These are phyloP conservation scores for Epichloe uncinata DNA, from an alignment of 2,329 filamentous ascomycete genomes.

Conservation along the genomic window DNA sequence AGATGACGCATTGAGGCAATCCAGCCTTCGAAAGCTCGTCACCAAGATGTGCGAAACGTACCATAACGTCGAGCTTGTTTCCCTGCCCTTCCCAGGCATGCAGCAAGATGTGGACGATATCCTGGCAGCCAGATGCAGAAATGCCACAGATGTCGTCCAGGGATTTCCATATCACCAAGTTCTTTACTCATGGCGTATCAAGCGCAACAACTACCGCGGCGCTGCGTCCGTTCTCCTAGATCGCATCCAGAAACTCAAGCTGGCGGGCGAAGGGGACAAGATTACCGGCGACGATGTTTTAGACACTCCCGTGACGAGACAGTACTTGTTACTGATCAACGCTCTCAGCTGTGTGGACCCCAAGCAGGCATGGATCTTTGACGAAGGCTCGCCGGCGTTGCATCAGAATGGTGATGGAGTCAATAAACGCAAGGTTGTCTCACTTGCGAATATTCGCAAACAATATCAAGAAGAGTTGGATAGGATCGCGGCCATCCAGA, in stretches of 20 bases:
- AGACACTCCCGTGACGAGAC: slow-evolving; percentile 54
- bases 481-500: slow-evolving; percentile 73
- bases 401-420: slow-evolving; percentile 11
- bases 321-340: slow-evolving; percentile 88
- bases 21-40: slow-evolving; percentile 57
- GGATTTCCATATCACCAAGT: slow-evolving; percentile 80
- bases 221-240: slow-evolving; percentile 50
- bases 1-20: slow-evolving; percentile 56
- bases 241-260: slow-evolving; percentile 47
- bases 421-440: slow-evolving; percentile 63
- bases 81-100: slow-evolving; percentile 66
- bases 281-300: slow-evolving; percentile 41
- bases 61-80: slow-evolving; percentile 53
- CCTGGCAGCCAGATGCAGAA: slow-evolving; percentile 57
- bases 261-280: slow-evolving; percentile 44
- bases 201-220: slow-evolving; percentile 75
- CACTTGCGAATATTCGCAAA: slow-evolving; percentile 71
- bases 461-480: slow-evolving; percentile 88
- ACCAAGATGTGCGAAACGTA: slow-evolving; percentile 56
- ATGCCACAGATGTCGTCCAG: slow-evolving; percentile 49
- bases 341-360: slow-evolving; percentile 73
- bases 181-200: slow-evolving; percentile 81
- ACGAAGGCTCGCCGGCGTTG: slow-evolving; percentile 16
- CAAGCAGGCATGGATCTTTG: slow-evolving; percentile 66
- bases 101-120: slow-evolving; percentile 68